phyloP scores from a whole-genome alignment of 805 yeast genomes.

The Hanseniaspora meyeri region DNA sequence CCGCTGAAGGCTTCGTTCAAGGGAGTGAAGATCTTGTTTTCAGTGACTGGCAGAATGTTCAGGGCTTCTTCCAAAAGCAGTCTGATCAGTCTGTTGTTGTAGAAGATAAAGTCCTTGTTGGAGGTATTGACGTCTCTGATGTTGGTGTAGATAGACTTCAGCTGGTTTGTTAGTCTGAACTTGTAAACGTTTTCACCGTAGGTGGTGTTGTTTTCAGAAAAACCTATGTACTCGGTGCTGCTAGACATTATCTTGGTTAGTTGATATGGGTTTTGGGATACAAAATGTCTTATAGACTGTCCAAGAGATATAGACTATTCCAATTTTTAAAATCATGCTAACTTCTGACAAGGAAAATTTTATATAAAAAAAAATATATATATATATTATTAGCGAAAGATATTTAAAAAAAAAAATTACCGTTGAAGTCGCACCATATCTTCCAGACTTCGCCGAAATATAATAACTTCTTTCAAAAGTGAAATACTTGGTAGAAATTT shows the following conservation, averaged over 20 bases:
- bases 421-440: no score
- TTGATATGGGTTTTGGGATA: constrained; percentile 18
- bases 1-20: constrained; percentile 65
- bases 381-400: no score
- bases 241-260: constrained; percentile 17
- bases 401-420: no score
- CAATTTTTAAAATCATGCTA: no score
- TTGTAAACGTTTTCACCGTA: constrained; percentile 39
- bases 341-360: no score
- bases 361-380: no score
- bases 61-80: constrained; percentile 89
- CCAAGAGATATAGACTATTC: no score
- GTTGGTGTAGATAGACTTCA: constrained; percentile 75
- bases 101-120: constrained; percentile 88
- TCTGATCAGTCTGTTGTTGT: constrained; percentile 88
- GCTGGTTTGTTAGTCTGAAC: constrained; percentile 80
- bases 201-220: constrained; percentile 19
- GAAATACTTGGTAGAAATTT: no score
- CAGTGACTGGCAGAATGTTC: constrained; percentile 82
- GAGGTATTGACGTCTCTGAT: constrained; percentile 71
- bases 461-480: no score
- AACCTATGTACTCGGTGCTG: background rate
- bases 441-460: no score
- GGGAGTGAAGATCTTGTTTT: constrained; percentile 57
- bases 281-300: no score